Evolutionary conservation across 495 filamentous ascomycete genomes (phyloP).

Genomic region (Pseudevernia furfuracea): DNA sequence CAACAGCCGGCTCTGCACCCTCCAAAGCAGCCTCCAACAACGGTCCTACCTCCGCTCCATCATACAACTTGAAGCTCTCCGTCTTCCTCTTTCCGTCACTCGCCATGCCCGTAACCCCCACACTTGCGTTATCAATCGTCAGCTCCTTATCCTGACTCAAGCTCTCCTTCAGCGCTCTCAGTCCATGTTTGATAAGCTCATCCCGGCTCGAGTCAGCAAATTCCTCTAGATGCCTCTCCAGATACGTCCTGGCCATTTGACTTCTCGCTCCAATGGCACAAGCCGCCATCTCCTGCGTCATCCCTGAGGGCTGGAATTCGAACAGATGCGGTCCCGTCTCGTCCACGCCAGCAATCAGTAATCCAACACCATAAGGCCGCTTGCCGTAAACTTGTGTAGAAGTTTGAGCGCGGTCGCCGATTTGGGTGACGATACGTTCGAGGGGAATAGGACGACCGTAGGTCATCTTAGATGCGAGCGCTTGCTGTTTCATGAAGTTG

Average conservation of each 20-base stretch:
- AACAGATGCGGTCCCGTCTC: constrained; percentile 89
- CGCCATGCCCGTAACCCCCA: constrained; percentile 67
- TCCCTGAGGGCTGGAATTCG: constrained; percentile 93
- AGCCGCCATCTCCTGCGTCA: constrained; percentile 94
- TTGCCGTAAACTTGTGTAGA: constrained; percentile 98
- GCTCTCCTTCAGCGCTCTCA: constrained; percentile 89
- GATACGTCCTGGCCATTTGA: constrained; percentile 94
- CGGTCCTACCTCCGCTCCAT: constrained; percentile 71
- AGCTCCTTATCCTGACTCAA: constrained; percentile 94
- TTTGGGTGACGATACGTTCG: constrained; percentile 76
- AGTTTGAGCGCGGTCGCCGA: constrained; percentile 91
- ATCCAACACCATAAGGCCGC: constrained; percentile 90
- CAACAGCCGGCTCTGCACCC: constrained; percentile 60
- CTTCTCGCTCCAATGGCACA: constrained; percentile 91
- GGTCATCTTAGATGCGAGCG: constrained; percentile 85
- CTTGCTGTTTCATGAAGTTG: constrained; percentile 99
- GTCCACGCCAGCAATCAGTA: constrained; percentile 90
- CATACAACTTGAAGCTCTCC: constrained; percentile 86
- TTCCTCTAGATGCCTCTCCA: constrained; percentile 81
- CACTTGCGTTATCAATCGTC: constrained; percentile 89
- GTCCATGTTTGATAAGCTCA: constrained; percentile 81
- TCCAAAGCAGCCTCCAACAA: constrained; percentile 57
- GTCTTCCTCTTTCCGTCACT: constrained; percentile 43
- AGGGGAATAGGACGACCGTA: constrained; percentile 90
- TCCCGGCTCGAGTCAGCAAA: constrained; percentile 67